These are phyloP conservation scores for Cyclotella atomus DNA, from an alignment of 108 stramenopile species.

Conservation along the genomic window DNA sequence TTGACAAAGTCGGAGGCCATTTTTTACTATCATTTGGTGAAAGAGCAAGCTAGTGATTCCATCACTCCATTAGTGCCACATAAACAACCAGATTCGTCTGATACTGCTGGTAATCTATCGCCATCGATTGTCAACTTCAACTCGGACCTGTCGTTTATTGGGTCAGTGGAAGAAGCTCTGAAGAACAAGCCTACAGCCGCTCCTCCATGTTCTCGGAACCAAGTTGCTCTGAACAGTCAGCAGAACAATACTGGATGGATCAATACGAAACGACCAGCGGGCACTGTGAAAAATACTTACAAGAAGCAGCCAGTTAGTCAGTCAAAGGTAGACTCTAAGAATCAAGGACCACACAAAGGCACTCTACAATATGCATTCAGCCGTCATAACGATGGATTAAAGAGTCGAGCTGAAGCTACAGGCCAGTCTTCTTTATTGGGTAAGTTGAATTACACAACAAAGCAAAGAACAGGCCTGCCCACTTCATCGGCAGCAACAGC, in stretches of 20 bases:
- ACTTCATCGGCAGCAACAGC: conserved; percentile 1
- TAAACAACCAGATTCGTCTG: neutral
- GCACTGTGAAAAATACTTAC: neutral
- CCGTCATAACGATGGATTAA: neutral
- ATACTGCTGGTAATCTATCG: neutral
- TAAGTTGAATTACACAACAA: neutral
- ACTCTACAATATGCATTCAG: conserved; percentile 7
- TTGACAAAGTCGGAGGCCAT: conserved; percentile 80
- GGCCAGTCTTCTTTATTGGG: neutral
- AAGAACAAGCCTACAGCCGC: conserved; percentile 2
- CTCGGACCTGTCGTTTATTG: conserved; percentile 31
- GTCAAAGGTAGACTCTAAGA: neutral
- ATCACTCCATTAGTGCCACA: conserved; percentile 42
- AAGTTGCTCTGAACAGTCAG: neutral
- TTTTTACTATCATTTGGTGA: conserved; percentile 86
- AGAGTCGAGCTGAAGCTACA: neutral
- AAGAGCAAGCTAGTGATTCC: conserved; percentile 23
- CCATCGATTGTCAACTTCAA: conserved; percentile 15
- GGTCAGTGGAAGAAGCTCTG: conserved; percentile 28
- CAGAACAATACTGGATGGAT: neutral
- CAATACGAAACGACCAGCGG: neutral
- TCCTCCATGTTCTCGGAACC: conserved; percentile 3
- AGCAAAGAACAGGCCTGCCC: neutral
- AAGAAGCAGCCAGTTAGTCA: neutral
- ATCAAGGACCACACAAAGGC: neutral